Percentiles rank a stretch among this genome's conserved stretches.
Conservation (phyloP, 805 yeast genomes). For the Maudiozyma saulgeensis region DNA sequence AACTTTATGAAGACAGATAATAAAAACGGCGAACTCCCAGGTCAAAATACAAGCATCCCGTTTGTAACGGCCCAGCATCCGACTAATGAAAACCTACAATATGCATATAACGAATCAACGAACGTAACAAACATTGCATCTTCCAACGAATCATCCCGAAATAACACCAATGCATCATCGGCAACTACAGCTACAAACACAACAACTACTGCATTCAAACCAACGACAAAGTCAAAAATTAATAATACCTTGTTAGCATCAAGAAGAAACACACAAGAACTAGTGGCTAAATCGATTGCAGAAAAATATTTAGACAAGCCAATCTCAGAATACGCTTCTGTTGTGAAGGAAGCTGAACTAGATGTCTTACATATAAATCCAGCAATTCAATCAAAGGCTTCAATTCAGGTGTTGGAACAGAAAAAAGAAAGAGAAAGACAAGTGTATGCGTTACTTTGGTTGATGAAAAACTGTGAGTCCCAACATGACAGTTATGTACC, state of each 20-base stretch:
- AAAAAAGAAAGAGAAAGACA: conserved; percentile 55
- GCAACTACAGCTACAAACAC: too few species aligned
- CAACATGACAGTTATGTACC: conserved; percentile 48
- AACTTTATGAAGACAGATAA: not conserved
- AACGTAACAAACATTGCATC: not conserved
- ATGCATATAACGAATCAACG: not conserved
- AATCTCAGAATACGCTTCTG: conserved; percentile 35
- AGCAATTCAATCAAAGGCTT: conserved; percentile 21
- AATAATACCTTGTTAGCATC: conserved; percentile 6
- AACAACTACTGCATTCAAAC: not conserved
- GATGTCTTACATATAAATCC: conserved; percentile 25
- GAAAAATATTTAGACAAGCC: conserved; percentile 29
- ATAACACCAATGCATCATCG: not conserved
- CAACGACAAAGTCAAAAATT: conserved; percentile 4
- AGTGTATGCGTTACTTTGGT: conserved; percentile 74
- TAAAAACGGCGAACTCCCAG: not conserved
- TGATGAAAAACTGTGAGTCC: conserved; percentile 52
- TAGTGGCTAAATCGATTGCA: conserved; percentile 26
- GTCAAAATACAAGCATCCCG: too few species aligned
- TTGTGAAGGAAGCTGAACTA: conserved; percentile 37
- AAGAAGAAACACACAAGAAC: conserved; percentile 15
- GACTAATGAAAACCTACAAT: too few species aligned
- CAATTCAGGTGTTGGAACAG: conserved; percentile 26
- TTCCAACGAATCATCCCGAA: not conserved
- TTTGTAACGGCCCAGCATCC: too few species aligned